These are phyloP conservation scores for Hyaloscypha bicolor DNA, from an alignment of 495 filamentous ascomycete species.

Conservation along the genomic window DNA sequence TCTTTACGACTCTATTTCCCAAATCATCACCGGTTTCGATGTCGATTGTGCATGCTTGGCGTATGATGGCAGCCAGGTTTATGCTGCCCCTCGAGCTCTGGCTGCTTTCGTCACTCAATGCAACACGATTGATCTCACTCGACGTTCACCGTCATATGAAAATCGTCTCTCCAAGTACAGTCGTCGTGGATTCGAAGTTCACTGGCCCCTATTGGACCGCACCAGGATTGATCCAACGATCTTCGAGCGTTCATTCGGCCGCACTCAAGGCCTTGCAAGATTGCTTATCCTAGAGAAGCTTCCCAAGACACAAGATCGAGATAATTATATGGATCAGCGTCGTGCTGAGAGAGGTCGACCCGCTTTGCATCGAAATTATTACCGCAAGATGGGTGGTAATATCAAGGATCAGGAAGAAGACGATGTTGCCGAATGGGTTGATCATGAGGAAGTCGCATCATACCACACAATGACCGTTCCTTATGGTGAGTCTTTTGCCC, in stretches of 20 bases:
- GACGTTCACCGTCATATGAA: conserved; percentile 82
- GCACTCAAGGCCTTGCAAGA: conserved; percentile 75
- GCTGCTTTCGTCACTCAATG: conserved; percentile 76
- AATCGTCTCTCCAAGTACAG: conserved; percentile 88
- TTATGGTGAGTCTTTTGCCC: conserved; percentile 53
- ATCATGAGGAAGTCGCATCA: conserved; percentile 69
- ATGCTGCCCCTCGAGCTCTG: conserved; percentile 67
- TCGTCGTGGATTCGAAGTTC: conserved; percentile 79
- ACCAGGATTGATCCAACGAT: conserved; percentile 78
- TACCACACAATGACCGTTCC: conserved; percentile 81
- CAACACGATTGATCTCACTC: conserved; percentile 76
- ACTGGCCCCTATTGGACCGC: conserved; percentile 72
- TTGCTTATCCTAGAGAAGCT: conserved; percentile 80
- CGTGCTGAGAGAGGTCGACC: conserved; percentile 71
- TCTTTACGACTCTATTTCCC: conserved; percentile 76
- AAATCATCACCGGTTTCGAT: conserved; percentile 84
- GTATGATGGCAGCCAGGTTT: conserved; percentile 78
- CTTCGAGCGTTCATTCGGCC: conserved; percentile 74
- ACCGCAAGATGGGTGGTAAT: conserved; percentile 44
- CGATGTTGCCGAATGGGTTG: conserved; percentile 80
- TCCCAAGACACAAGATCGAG: conserved; percentile 64
- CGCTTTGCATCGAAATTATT: conserved; percentile 21
- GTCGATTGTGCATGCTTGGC: conserved; percentile 81
- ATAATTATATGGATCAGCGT: conserved; percentile 64
- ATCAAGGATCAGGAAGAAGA: conserved; percentile 73